Evolutionary conservation across 345 rosid genomes (phyloP).

Genomic region (Capsella bursapastoris): DNA sequence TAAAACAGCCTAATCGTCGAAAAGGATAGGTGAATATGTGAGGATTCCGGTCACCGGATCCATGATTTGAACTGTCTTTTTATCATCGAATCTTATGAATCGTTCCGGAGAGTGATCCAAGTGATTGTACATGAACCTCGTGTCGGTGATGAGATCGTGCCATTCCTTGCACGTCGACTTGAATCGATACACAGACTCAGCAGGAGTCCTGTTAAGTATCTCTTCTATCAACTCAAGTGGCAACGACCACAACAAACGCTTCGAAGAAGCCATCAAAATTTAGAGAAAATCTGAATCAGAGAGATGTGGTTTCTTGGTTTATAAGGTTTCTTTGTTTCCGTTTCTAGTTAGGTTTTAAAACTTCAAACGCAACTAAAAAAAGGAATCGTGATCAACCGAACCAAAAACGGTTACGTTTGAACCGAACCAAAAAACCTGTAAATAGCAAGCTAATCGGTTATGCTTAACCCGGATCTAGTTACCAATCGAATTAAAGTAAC

Average conservation of each 20-base stretch:
- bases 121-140: slow-evolving; percentile 4
- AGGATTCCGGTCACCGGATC: not conserved
- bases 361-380: not conserved
- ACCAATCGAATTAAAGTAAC: too few relatives aligned
- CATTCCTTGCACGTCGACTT: not conserved
- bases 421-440: too few relatives aligned
- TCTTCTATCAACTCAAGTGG: not conserved
- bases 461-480: too few relatives aligned
- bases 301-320: not conserved
- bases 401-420: too few relatives aligned
- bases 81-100: not conserved
- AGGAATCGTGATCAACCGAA: too few relatives aligned
- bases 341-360: not conserved
- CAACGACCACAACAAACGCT: not conserved
- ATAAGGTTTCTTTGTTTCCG: not conserved
- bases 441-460: too few relatives aligned
- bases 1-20: not conserved
- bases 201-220: not conserved
- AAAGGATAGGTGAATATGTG: not conserved
- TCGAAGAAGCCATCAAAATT: not conserved
- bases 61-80: not conserved
- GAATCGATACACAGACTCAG: not conserved
- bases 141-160: not conserved
- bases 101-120: not conserved
- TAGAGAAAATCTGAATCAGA: not conserved